Conservation (phyloP, 768 basidiomycete species). For the Mycena rosella region DNA sequence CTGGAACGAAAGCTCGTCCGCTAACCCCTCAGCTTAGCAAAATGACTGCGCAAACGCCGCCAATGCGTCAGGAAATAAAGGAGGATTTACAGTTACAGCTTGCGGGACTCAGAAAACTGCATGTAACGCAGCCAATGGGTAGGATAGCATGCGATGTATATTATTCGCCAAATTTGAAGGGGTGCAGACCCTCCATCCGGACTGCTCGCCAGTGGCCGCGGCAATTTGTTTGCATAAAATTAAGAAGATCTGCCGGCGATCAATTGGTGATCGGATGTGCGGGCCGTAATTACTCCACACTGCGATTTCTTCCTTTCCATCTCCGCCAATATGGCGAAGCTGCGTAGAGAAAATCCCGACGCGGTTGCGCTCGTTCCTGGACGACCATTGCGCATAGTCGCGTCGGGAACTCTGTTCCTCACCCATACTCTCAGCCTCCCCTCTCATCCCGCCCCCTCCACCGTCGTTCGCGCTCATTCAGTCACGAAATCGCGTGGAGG, state of each 20-base stretch:
- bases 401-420: slow-evolving; percentile 84
- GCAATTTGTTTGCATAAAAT: too few relatives aligned
- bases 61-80: slow-evolving; percentile 16
- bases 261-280: background rate
- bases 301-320: background rate
- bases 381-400: slow-evolving; percentile 76
- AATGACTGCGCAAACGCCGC: slow-evolving; percentile 26
- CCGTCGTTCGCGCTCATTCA: slow-evolving; percentile 77
- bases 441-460: slow-evolving; percentile 67
- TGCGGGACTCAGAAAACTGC: slow-evolving; percentile 8
- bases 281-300: too few relatives aligned
- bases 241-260: too few relatives aligned
- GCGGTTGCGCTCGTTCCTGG: slow-evolving; percentile 44
- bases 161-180: too few relatives aligned
- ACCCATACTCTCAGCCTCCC: slow-evolving; percentile 79
- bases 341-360: slow-evolving; percentile 58
- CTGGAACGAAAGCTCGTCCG: background rate
- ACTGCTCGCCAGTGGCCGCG: too few relatives aligned
- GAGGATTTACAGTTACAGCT: slow-evolving; percentile 21
- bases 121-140: slow-evolving; percentile 14
- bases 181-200: too few relatives aligned
- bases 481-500: slow-evolving; percentile 79
- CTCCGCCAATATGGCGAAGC: slow-evolving; percentile 55
- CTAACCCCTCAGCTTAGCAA: slow-evolving; percentile 4
- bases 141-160: background rate